These are phyloP conservation scores for Globisporangium takayamanum DNA, from an alignment of 352 stramenopile genomes.

Conservation along the genomic window DNA sequence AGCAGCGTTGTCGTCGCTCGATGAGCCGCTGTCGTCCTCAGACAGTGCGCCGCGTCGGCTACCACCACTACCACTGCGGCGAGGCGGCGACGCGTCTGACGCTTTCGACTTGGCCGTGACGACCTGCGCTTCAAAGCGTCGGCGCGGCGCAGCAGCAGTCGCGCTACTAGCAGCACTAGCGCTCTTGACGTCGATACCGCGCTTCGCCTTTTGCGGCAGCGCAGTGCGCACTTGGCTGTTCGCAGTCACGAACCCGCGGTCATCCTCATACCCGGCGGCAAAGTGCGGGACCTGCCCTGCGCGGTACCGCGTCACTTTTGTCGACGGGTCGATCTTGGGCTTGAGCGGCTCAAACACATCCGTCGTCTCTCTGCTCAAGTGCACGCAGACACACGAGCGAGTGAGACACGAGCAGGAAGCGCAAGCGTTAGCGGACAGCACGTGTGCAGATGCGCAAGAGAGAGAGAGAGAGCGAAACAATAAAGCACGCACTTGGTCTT, in stretches of 20 bases:
- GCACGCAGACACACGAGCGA: neutral
- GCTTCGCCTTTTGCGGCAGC: constrained; percentile 10
- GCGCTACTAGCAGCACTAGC: constrained; percentile 5
- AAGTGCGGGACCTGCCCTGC: constrained; percentile 78
- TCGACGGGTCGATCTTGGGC: constrained; percentile 73
- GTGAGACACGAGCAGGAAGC: constrained; percentile 2
- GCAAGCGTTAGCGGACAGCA: neutral
- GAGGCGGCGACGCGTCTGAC: neutral
- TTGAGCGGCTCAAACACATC: constrained; percentile 72
- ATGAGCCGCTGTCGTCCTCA: constrained; percentile 17
- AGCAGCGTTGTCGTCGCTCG: constrained; percentile 26
- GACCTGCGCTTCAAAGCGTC: constrained; percentile 59
- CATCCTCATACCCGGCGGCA: constrained; percentile 65
- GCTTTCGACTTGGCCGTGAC: constrained; percentile 13
- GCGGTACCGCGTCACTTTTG: constrained; percentile 78
- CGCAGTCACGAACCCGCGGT: constrained; percentile 70
- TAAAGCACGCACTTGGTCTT: constrained; percentile 33
- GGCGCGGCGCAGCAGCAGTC: constrained; percentile 18
- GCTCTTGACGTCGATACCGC: neutral
- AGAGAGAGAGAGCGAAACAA: neutral
- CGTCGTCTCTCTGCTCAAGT: constrained; percentile 41
- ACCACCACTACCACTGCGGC: neutral
- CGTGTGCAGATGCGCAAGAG: neutral
- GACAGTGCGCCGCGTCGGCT: neutral
- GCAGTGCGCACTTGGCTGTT: constrained; percentile 51